Percentiles rank a stretch among this genome's conserved stretches.
phyloP scores from a whole-genome alignment of 768 basidiomycete species.

The Gloeopeniophorella convolvens region DNA sequence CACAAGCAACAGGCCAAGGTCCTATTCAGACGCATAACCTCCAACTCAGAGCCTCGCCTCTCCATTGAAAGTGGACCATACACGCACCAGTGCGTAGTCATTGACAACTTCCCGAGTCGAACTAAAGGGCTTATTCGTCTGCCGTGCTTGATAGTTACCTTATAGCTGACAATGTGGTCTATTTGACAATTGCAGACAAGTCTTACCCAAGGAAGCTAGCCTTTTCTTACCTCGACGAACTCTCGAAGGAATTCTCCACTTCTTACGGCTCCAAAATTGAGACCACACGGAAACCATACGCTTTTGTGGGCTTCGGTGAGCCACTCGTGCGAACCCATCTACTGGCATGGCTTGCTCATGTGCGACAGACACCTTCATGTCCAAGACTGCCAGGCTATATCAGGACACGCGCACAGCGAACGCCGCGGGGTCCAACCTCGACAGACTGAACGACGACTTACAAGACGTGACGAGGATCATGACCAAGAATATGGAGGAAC shows the following conservation, averaged over 20 bases:
- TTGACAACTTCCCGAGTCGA: background rate
- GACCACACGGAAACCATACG: conserved; percentile 90
- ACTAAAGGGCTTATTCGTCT: background rate
- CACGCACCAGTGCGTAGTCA: conserved; percentile 79
- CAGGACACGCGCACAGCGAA: conserved; percentile 85
- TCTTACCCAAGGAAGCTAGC: conserved; percentile 96
- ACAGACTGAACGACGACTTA: conserved; percentile 89
- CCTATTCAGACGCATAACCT: conserved; percentile 88
- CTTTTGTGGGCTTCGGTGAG: conserved; percentile 96
- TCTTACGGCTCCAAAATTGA: conserved; percentile 95
- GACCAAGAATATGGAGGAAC: conserved; percentile 99
- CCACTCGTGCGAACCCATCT: conserved; percentile 13
- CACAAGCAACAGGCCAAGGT: conserved; percentile 99
- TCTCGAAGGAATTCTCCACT: conserved; percentile 90
- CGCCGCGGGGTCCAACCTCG: conserved; percentile 64
- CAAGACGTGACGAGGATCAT: conserved; percentile 98
- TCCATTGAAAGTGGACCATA: conserved; percentile 95
- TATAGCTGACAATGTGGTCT: conserved; percentile 90
- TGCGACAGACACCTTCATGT: conserved; percentile 92
- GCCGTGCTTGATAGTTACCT: conserved; percentile 62
- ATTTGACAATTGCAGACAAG: conserved; percentile 92
- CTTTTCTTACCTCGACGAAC: conserved; percentile 95
- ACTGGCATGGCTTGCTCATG: conserved; percentile 5
- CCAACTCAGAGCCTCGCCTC: conserved; percentile 91
- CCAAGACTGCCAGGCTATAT: conserved; percentile 93